These are phyloP conservation scores for Cryptosporidium felis DNA, from an alignment of 169 alveolate genomes.

Conservation along the genomic window DNA sequence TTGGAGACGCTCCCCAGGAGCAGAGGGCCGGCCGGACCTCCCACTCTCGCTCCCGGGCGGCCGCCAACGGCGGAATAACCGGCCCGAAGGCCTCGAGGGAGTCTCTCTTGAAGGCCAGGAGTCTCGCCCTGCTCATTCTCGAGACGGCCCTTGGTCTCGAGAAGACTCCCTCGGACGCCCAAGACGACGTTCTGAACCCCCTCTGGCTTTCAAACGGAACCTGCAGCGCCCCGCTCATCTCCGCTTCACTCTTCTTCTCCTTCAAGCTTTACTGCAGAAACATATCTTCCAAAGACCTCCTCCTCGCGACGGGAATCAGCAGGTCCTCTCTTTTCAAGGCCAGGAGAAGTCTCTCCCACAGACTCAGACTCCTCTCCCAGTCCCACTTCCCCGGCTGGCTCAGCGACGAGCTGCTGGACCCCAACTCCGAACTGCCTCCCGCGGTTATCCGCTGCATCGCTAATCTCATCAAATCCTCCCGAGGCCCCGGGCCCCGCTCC, in stretches of 20 bases:
- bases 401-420: neutral
- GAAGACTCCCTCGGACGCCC: neutral
- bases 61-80: too few species aligned
- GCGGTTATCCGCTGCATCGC: neutral
- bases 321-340: conserved; percentile 12
- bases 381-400: conserved; percentile 56
- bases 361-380: neutral
- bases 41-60: too few species aligned
- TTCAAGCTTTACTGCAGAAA: conserved; percentile 6
- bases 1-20: neutral
- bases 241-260: conserved; percentile 24
- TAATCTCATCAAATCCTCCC: too few species aligned
- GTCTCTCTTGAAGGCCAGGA: conserved; percentile 5
- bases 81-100: too few species aligned
- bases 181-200: conserved; percentile 32
- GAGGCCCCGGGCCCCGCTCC: too few species aligned
- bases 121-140: conserved; percentile 10
- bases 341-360: neutral
- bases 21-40: too few species aligned
- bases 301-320: conserved; percentile 25
- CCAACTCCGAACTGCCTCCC: conserved; percentile 22
- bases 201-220: conserved; percentile 27
- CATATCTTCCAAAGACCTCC: neutral
- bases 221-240: conserved; percentile 18
- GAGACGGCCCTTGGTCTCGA: neutral